Evolutionary conservation across 202 grass and related monocot genomes (phyloP), one percentile per base, ranked within the genome.

Genomic region (Brachypodium distachyon): DNA sequence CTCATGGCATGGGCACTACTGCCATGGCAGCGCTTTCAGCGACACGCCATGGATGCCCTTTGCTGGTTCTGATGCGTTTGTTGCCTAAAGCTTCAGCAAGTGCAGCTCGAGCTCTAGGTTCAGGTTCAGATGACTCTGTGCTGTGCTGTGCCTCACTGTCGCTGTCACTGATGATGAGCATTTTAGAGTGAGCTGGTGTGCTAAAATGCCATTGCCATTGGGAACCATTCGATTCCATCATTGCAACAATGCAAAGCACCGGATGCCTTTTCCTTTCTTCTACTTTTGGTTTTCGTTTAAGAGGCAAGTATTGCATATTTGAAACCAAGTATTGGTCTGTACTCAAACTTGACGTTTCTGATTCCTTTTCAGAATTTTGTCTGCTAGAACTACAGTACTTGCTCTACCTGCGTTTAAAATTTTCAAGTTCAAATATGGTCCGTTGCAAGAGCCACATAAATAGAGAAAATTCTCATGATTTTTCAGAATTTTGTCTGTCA

Each of bases 251-350:
- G 46, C 26, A 61, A 59, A 83, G 78, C 22, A 72, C 37, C 76
- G 6, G 70, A 80, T 84, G 76, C 76, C 56, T 55, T 51, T 52
- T 18, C n/a, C 34, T 83, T 81, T 77, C 4, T 47, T 67, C 8
- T 4, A 47, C 61, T 77, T 63, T 46, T 46, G 19, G 7, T 75
- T 83, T 52, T n/a, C n/a, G n/a, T 74, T 78, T 87, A 68, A 78
- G 17, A n/a, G n/a, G n/a, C n/a, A n/a, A n/a, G n/a, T n/a, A n/a
- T n/a, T n/a, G n/a, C n/a, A n/a, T n/a, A n/a, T n/a, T n/a, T n/a
- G n/a, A n/a, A n/a, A n/a, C n/a, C n/a, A n/a, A n/a, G n/a, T n/a
- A n/a, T n/a, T n/a, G n/a, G n/a, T n/a, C n/a, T n/a, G n/a, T n/a
- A n/a, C n/a, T n/a, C n/a, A n/a, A n/a, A n/a, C n/a, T n/a, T n/a